Percentiles rank a stretch among this genome's conserved stretches.
phyloP scores from a whole-genome alignment of 805 yeast genomes.

The Starmerella tilneyi region DNA sequence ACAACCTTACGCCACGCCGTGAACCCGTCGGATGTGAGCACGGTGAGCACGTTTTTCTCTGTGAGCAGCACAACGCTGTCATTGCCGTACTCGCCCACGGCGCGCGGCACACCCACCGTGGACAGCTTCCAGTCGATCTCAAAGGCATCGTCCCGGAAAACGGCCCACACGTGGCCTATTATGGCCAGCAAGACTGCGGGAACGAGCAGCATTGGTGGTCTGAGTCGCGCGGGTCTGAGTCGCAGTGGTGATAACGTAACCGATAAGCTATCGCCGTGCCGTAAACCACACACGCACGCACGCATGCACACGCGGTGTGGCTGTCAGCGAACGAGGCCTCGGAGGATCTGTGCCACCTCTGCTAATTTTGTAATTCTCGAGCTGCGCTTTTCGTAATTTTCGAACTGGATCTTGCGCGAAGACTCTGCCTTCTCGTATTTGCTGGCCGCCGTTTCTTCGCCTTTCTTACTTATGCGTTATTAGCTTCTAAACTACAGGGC shows the following conservation, averaged over 20 bases:
- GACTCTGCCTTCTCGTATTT: no score
- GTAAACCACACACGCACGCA: no score
- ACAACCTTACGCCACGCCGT: constrained; percentile 27
- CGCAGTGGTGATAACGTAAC: not conserved
- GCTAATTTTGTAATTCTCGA: no score
- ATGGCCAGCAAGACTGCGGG: constrained; percentile 1
- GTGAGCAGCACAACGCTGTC: constrained; percentile 22
- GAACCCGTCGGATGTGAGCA: constrained; percentile 25
- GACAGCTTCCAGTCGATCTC: constrained; percentile 29
- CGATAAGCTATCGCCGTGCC: not conserved
- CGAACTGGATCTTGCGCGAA: no score
- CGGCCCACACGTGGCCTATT: constrained; percentile 24
- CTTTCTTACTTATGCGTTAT: no score
- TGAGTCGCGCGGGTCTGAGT: not conserved
- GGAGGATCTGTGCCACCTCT: no score
- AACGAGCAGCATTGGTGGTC: constrained; percentile 1
- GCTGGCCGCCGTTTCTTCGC: no score
- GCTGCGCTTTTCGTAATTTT: no score
- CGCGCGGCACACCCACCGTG: constrained; percentile 25
- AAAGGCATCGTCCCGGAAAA: constrained; percentile 31
- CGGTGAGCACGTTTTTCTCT: constrained; percentile 24
- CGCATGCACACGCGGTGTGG: no score
- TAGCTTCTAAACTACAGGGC: no score
- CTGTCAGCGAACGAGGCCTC: no score
- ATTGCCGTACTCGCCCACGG: constrained; percentile 12